Evolutionary conservation across 257 asterid species (phyloP), one percentile per base, ranked within the genome.

Genomic region (Solanum appendiculatum): DNA sequence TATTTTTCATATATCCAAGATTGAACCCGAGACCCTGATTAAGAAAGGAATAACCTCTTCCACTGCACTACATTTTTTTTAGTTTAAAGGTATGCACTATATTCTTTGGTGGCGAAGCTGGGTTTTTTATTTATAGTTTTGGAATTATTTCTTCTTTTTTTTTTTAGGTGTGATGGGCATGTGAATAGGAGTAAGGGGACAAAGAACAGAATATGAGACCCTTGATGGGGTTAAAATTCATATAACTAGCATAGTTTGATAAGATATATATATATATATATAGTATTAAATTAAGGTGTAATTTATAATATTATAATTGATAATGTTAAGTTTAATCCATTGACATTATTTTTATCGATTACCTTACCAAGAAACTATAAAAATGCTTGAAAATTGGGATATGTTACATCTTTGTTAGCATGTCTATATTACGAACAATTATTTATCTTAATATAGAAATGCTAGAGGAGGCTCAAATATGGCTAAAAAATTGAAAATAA

Each of bases 1-100:
- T 9, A 51, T 51, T 58, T n/a, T 58, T 23, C 2, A 23, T 58
- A 23, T 23, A 16, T 23, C 1, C 7, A 21, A 7, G 9, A 3
- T 0, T 3, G 29, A 58, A 21, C 2, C 6, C 3, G 0, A 1
- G 2, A 23, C 2, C 1, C 29, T 58, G 1, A 4, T 21, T 8
- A 9, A 21, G 5, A 8, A 14, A 58, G 8, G 7, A 56, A 56
- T 5, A 54, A 54, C 63, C 2, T 54, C 0, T 18, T 54, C n/a
- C 18, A 54, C 1, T 21, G 23, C 9, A 9, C 13, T 3, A 58
- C 0, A 21, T n/a, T n/a, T n/a, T n/a, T n/a, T n/a, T n/a, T n/a
- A n/a, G n/a, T n/a, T n/a, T n/a, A n/a, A n/a, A n/a, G n/a, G n/a
- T n/a, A n/a, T 21, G 23, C 9, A 9, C 13, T 3, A 58, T 0